Evolutionary conservation across 2,329 filamentous ascomycete species (phyloP).

Genomic region (Mariannaea sp.): DNA sequence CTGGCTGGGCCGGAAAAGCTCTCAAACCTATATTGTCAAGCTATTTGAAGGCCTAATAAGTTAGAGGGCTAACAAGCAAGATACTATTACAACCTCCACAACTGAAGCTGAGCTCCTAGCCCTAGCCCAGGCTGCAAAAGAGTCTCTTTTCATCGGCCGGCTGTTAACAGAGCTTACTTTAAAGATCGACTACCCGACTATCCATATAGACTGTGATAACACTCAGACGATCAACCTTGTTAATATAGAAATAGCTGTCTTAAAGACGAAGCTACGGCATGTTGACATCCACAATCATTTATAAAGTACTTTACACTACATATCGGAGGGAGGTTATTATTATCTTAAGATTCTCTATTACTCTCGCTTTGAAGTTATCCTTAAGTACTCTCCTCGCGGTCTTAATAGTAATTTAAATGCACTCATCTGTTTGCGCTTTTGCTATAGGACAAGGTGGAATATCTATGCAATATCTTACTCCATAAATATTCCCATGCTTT

Average conservation of each 20-base stretch:
- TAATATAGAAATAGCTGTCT: slow-evolving; percentile 3
- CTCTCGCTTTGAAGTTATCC: too few species aligned
- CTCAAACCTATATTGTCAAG: background rate
- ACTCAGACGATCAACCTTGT: slow-evolving; percentile 5
- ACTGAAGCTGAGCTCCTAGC: slow-evolving; percentile 8
- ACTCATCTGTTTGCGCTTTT: too few species aligned
- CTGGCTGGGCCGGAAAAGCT: slow-evolving; percentile 10
- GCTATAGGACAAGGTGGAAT: too few species aligned
- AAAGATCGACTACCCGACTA: background rate
- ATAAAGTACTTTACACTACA: too few species aligned
- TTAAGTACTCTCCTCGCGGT: too few species aligned
- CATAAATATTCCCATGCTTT: too few species aligned
- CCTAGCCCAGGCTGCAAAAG: background rate
- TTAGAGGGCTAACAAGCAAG: slow-evolving; percentile 2
- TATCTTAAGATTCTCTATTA: too few species aligned
- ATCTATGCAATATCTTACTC: too few species aligned
- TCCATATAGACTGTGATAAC: slow-evolving; percentile 6
- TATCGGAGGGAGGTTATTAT: too few species aligned
- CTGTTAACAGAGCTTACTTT: slow-evolving; percentile 2
- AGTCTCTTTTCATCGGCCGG: background rate
- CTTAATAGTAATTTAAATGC: too few species aligned
- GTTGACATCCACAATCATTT: slow-evolving; percentile 5
- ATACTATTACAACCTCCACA: slow-evolving; percentile 2
- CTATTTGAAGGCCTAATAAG: slow-evolving; percentile 2
- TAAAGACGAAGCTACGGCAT: slow-evolving; percentile 1